These are phyloP conservation scores for Neofusicoccum umdonicola DNA, from an alignment of 2,329 filamentous ascomycete genomes.

Conservation along the genomic window DNA sequence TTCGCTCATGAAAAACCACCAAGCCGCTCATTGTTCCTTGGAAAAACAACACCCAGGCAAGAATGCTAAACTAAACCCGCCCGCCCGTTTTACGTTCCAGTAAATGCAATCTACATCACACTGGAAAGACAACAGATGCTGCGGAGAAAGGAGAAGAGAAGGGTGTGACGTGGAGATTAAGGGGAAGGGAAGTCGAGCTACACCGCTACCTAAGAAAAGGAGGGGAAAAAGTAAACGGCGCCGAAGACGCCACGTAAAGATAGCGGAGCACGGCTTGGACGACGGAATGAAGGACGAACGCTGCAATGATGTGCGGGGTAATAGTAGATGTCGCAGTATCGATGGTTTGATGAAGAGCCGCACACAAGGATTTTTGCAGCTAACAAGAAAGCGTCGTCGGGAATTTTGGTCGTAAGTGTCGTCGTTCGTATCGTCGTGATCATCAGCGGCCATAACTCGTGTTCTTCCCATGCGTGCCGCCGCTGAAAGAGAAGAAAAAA, in stretches of 20 bases:
- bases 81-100: background rate
- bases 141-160: background rate
- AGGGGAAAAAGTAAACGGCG: background rate
- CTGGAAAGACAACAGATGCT: slow-evolving; percentile 1
- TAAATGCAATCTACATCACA: background rate
- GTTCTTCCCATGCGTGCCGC: background rate
- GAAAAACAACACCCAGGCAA: background rate
- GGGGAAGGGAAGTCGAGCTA: background rate
- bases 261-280: background rate
- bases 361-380: background rate
- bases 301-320: background rate
- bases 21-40: background rate
- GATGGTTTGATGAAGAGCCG: background rate
- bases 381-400: background rate
- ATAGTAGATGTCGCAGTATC: background rate
- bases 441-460: slow-evolving; percentile 2
- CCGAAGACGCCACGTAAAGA: background rate
- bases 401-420: background rate
- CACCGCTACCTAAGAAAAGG: background rate
- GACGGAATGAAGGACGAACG: background rate
- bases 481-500: background rate
- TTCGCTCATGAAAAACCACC: background rate
- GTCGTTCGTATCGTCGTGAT: slow-evolving; percentile 4
- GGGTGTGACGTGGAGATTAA: background rate
- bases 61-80: slow-evolving; percentile 4